Base-by-base conservation (phyloP, 345 rosid species). In the Aquilaria sinensis region DNA sequence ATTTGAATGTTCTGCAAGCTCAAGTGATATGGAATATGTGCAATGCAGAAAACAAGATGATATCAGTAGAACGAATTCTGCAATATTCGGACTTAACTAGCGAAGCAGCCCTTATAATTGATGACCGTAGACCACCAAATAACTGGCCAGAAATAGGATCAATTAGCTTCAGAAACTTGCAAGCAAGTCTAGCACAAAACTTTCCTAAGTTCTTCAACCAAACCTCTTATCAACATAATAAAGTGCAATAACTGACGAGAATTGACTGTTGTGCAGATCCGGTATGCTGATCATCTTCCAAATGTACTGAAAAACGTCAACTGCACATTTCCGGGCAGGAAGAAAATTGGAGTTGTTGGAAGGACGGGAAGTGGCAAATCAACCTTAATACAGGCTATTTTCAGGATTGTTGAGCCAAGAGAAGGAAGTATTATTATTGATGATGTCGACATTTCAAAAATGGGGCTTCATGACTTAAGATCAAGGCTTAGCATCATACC, bases 311-410 rank as follows among this genome's bases (percentile, higher is more conserved):
- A 84, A 70, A 81, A 84, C 72, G 83, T 92, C 16, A 81, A 65
- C 67, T 89, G 96, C 79, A 84, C 81, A 41, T 84, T 92, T 71
- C 98, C 97, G 1, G 92, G 93, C 74, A 73, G 82, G 69, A 86
- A 75, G 63, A 92, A 87, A 76, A 78, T 92, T 50, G 98, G 98
- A 46, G 96, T 92, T 13, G 98, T 92, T 46, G 98, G 96, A 72
- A 85, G 98, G 77, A 92, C 97, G 53, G 97, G 97, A 57, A 89
- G 98, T 56, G 97, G 98, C 58, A 92, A 92, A 75, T 89, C 98
- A 63, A 92, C 98, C 37, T 78, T 92, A 8, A 87, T 84, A 70
- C 98, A 89, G 68, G 96, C 97, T 51, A 51, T 92, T 43, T 92
- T 92, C 78, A 84, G 98, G 74, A 89, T 89, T 54, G 83, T 89